Percentiles rank a stretch among this genome's conserved stretches.
These are phyloP conservation scores for Macroventuria anomochaeta DNA, from an alignment of 2,329 filamentous ascomycete species.

Conservation along the genomic window DNA sequence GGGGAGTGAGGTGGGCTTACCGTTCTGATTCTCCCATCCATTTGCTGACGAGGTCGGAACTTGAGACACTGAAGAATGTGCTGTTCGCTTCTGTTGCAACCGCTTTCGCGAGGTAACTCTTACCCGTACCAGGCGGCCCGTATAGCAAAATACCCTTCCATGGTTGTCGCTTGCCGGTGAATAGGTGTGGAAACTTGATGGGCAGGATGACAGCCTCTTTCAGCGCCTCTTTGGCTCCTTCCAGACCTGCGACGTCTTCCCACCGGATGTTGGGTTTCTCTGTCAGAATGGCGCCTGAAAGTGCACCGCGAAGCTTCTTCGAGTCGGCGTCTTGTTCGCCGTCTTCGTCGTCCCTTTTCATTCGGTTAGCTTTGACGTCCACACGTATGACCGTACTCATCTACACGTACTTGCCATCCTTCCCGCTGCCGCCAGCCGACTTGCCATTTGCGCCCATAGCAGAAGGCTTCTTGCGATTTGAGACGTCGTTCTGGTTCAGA, in stretches of 20 bases:
- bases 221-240: constrained; percentile 91
- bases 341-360: constrained; percentile 55
- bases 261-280: constrained; percentile 97
- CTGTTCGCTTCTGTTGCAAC: constrained; percentile 98
- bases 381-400: not conserved
- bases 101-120: constrained; percentile 96
- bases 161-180: constrained; percentile 92
- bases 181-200: constrained; percentile 97
- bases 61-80: constrained; percentile 98
- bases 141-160: constrained; percentile 99
- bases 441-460: constrained; percentile 76
- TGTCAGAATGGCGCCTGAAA: constrained; percentile 89
- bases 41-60: constrained; percentile 95
- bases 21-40: constrained; percentile 99
- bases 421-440: constrained; percentile 67
- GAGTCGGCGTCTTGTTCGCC: constrained; percentile 81
- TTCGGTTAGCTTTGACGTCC: constrained; percentile 16
- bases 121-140: constrained; percentile 94
- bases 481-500: constrained; percentile 72
- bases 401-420: constrained; percentile 57
- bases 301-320: constrained; percentile 91
- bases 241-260: constrained; percentile 96
- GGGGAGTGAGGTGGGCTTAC: constrained; percentile 55
- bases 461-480: constrained; percentile 72
- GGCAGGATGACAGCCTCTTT: constrained; percentile 98